phyloP scores from a whole-genome alignment of 148 eudicot species.

The Fagopyrum esculentum region DNA sequence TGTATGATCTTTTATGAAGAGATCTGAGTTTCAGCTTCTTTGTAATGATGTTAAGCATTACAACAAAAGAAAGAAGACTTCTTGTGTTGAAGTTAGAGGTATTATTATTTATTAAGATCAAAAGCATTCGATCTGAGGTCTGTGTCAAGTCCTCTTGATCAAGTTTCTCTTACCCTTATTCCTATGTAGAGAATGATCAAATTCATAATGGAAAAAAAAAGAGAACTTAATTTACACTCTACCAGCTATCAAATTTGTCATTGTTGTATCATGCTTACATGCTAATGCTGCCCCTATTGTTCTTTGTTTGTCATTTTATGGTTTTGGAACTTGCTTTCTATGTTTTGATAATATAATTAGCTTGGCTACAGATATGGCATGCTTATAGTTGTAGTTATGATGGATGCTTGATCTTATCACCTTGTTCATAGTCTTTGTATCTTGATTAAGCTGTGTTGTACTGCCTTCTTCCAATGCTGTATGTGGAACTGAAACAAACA shows the following conservation, averaged over 20 bases:
- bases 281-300: background rate
- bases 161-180: background rate
- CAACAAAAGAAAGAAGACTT: conserved; percentile 4
- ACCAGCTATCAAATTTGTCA: background rate
- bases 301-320: background rate
- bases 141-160: conserved; percentile 7
- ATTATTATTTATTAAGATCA: background rate
- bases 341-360: background rate
- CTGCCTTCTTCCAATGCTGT: background rate
- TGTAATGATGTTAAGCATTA: background rate
- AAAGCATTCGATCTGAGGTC: background rate
- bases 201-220: background rate
- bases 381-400: background rate
- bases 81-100: background rate
- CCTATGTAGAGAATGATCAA: conserved; percentile 9
- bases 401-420: background rate
- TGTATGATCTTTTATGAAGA: conserved; percentile 11
- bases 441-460: background rate
- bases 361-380: background rate
- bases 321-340: background rate
- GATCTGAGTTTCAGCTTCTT: conserved; percentile 8
- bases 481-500: background rate
- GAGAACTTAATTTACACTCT: background rate
- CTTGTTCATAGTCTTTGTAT: background rate
- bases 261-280: background rate